Evolutionary conservation across 768 basidiomycete species (phyloP), one percentile per base, ranked within the genome.

Genomic region (Boletus rubropictus): DNA sequence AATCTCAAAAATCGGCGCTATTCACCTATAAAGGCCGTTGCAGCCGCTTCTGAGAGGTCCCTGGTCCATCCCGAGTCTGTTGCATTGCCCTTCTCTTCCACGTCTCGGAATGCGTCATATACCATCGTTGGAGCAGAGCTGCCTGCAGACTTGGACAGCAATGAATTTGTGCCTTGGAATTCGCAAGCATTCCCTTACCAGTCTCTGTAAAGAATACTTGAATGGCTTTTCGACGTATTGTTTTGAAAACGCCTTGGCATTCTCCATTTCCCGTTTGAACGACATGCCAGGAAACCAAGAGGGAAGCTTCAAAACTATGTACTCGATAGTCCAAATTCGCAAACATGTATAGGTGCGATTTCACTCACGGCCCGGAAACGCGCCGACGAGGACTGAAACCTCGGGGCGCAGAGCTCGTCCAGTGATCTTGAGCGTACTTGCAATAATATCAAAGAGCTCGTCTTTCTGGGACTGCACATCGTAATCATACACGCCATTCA

Each of bases 221-320:
- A 61, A 61, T 1, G 59, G 50, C 24, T 14, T 41, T 18, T 52
- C 35, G 9, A 60, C 17, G 18, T 61, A 61, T 28, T 37, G 17
- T 24, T 55, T 55, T 17, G 56, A 55, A 21, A 28, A 10, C 1
- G 28, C 45, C 39, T 44, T 61, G 36, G 50, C 50, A 7, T 5
- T 37, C 8, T 14, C 56, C 56, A 61, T 61, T 6, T 61, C 52
- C 10, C 31, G 47, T 38, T 51, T 59, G 39, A 59, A 61, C 4
- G 50, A 49, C 58, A 60, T 60, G 11, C 52, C 52, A 51, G 55
- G 58, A 25, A 60, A 29, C 58, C 58, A 59, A 11, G 55, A 58
- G 8, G 59, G 56, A 36, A 60, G 48, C 22, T 47, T 44, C 24
- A 61, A 29, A 20, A 61, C 59, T 59, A 31, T 24, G 31, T 8